Conservation (phyloP, 2,329 filamentous ascomycete species). For the Camillea tinctor region DNA sequence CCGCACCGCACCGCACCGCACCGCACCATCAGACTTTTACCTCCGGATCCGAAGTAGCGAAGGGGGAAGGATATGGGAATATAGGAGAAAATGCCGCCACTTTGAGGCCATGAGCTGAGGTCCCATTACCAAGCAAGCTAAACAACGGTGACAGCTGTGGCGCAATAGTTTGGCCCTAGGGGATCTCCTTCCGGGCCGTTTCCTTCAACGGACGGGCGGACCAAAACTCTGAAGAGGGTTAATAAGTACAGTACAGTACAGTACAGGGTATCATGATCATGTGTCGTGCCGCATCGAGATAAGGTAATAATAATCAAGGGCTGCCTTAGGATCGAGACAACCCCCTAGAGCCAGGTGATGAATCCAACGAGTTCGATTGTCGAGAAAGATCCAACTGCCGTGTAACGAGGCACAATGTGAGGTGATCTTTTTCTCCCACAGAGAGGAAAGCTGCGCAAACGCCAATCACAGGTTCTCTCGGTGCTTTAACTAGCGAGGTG, state of each 20-base stretch:
- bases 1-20: too few relatives aligned
- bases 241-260: not conserved
- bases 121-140: too few relatives aligned
- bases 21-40: too few relatives aligned
- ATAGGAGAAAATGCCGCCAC: not conserved
- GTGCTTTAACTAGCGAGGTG: slow-evolving; percentile 16
- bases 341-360: slow-evolving; percentile 8
- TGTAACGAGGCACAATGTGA: slow-evolving; percentile 28
- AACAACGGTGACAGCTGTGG: not conserved
- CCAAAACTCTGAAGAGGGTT: not conserved
- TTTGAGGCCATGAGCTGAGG: too few relatives aligned
- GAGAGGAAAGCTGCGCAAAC: slow-evolving; percentile 19
- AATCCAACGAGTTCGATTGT: slow-evolving; percentile 18
- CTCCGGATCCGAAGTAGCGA: not conserved
- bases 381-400: slow-evolving; percentile 27
- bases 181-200: too few relatives aligned
- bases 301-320: slow-evolving; percentile 10
- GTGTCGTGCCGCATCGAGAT: slow-evolving; percentile 25
- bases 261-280: not conserved
- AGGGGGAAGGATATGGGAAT: too few relatives aligned
- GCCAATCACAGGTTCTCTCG: slow-evolving; percentile 22
- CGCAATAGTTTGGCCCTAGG: not conserved
- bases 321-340: slow-evolving; percentile 11
- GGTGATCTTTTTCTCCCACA: slow-evolving; percentile 25
- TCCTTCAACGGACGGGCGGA: too few relatives aligned